Conservation (phyloP, 192 early-diverging fungal species). For the Entomortierella parvispora region DNA sequence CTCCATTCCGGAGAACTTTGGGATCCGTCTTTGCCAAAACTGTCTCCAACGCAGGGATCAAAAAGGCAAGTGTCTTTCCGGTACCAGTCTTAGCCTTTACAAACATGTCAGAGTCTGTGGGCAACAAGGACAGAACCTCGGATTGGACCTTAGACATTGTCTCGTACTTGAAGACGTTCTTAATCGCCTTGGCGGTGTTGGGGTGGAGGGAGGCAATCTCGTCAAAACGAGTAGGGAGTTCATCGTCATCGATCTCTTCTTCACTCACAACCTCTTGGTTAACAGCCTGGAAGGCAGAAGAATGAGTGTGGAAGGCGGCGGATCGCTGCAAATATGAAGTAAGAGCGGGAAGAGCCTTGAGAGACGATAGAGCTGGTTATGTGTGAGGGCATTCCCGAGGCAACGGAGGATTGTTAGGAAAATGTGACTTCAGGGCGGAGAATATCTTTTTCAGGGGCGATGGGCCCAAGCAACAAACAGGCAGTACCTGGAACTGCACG, state of each 20-base stretch:
- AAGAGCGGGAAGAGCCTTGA: constrained; percentile 34
- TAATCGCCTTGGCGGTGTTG: constrained; percentile 67
- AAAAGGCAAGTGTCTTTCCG: too few species aligned
- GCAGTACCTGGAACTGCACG: constrained; percentile 17
- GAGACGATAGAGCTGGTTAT: constrained; percentile 11
- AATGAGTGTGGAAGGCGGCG: constrained; percentile 20
- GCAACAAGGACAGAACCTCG: constrained; percentile 77
- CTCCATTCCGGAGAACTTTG: constrained; percentile 52
- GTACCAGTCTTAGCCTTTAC: constrained; percentile 66
- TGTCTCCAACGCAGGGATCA: constrained; percentile 82
- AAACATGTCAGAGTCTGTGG: constrained; percentile 83
- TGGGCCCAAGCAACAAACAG: not conserved
- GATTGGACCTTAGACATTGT: constrained; percentile 88
- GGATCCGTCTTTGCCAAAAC: constrained; percentile 59
- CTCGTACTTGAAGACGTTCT: constrained; percentile 75
- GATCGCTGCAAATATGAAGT: constrained; percentile 34
- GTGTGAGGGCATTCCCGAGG: too few species aligned
- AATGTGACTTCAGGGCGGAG: too few species aligned
- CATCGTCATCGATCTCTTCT: constrained; percentile 30
- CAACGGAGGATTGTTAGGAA: not conserved
- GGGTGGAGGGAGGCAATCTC: constrained; percentile 55
- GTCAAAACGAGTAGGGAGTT: constrained; percentile 65
- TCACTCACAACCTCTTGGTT: constrained; percentile 14
- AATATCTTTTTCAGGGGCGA: not conserved
- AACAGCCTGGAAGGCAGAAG: constrained; percentile 13